A percentile compares a stretch with the other conserved stretches of the same genome.
These are phyloP conservation scores for Turnera subulata DNA, from an alignment of 345 rosid species.

Conservation along the genomic window DNA sequence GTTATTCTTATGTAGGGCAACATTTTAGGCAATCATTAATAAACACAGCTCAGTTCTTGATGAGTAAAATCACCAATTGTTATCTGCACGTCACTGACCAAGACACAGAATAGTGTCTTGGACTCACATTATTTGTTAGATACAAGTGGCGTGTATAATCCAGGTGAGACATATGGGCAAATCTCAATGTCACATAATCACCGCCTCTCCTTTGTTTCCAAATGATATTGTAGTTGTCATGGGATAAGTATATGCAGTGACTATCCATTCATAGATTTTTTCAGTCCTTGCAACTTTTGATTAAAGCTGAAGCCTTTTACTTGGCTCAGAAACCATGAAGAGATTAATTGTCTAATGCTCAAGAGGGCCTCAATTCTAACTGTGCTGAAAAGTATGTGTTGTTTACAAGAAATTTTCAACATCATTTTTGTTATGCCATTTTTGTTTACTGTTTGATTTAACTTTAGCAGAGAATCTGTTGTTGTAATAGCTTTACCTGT, in stretches of 20 bases:
- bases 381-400: slow-evolving; percentile 14
- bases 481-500: slow-evolving; percentile 13
- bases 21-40: too few species aligned
- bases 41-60: too few species aligned
- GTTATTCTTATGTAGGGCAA: slow-evolving; percentile 4
- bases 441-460: neutral
- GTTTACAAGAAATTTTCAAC: slow-evolving; percentile 6
- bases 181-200: neutral
- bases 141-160: slow-evolving; percentile 3
- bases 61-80: too few species aligned
- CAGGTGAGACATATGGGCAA: neutral
- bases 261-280: neutral
- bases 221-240: too few species aligned
- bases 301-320: neutral
- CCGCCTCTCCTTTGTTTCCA: neutral
- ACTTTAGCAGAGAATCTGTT: slow-evolving; percentile 1
- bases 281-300: slow-evolving; percentile 7
- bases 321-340: neutral
- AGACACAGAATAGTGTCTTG: neutral
- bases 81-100: neutral
- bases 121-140: slow-evolving; percentile 5
- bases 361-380: slow-evolving; percentile 5
- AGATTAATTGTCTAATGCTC: neutral
- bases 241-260: neutral
- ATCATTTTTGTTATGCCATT: slow-evolving; percentile 15